Evolutionary conservation across 225 moss, liverwort and hornwort species (phyloP), one percentile per base, ranked within the genome.

Genomic region (Bryoerythrophyllum caledonicum): DNA sequence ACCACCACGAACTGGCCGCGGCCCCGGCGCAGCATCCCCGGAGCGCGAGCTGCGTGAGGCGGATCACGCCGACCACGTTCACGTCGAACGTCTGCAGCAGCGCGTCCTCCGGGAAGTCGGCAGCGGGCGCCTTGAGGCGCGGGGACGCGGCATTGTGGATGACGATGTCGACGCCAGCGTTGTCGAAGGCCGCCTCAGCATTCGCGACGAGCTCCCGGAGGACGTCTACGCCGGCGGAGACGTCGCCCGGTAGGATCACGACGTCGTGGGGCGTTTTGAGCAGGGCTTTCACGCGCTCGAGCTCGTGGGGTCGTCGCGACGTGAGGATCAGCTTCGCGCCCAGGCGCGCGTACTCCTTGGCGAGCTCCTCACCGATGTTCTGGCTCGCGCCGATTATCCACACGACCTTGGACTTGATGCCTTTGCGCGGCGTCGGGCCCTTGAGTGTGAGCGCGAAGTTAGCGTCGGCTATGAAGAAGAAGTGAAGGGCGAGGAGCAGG

Each of bases 381-480:
- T 94, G 92, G 64, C 94, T 94, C 17, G 94, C 92, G 62, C 94
- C 94, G 16, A 87, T 74, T 56, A 94, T 88, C 94, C 94, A 94
- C 26, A 94, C 94, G 65, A 93, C 92, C 89, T 94, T 94, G 86
- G 77, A 71, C 60, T 87, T 80, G 58, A 92, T 88, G 20, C 88
- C 85, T 41, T 56, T 70, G 20, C 78, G 78, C 12, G 89, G 86
- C 30, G 90, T 82, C 8, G 76, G 84, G 25, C 85, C 86, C 81
- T 83, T 86, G 59, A 84, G 75, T 26, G 87, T 77, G 15, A 92
- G 55, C 11, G 75, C 81, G 60, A 94, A 83, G 73, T 94, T 92
- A 34, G 80, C 80, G 63, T 83, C 83, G 0, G 76, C 83, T 34
- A 58, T 63, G 63, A 80, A 32, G 25, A 83, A 58, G 68, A 83